Conservation (phyloP, 1,139 yeast genomes). For the Chernovozyma sophiae-reginae region DNA sequence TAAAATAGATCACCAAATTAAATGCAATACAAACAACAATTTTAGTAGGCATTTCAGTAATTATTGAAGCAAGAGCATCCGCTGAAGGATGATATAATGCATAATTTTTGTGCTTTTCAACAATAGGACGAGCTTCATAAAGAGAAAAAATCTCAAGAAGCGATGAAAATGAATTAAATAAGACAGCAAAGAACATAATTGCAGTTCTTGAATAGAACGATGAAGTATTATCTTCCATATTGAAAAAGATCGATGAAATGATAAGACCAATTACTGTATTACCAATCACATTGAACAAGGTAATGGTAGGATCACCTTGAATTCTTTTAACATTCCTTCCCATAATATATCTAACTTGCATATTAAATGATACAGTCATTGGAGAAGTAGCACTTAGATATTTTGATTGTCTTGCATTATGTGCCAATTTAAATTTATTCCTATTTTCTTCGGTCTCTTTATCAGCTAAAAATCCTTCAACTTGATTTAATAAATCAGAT, state of each 20-base stretch:
- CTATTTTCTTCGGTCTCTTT: conserved; percentile 16
- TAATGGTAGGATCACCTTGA: conserved; percentile 63
- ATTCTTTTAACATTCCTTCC: conserved; percentile 61
- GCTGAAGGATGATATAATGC: conserved; percentile 78
- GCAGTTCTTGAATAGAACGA: conserved; percentile 70
- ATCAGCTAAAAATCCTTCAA: conserved; percentile 16
- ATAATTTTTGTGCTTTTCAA: conserved; percentile 73
- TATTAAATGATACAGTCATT: conserved; percentile 58
- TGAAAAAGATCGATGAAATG: conserved; percentile 72
- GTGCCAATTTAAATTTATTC: conserved; percentile 43
- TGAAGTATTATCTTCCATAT: conserved; percentile 35
- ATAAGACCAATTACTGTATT: conserved; percentile 67
- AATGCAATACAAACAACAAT: conserved; percentile 51
- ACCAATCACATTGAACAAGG: conserved; percentile 55
- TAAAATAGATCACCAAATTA: conserved; percentile 61
- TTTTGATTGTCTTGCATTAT: conserved; percentile 55
- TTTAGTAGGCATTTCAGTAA: conserved; percentile 67
- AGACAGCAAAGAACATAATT: conserved; percentile 69
- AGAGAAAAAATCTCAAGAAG: conserved; percentile 68
- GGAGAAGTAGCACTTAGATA: conserved; percentile 52
- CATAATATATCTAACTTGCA: conserved; percentile 62
- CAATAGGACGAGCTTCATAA: conserved; percentile 70
- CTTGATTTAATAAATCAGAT: conserved; percentile 12
- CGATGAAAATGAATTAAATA: conserved; percentile 74
- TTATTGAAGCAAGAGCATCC: conserved; percentile 65